phyloP scores from a whole-genome alignment of 805 yeast genomes.

The Yarrowia sp. region DNA sequence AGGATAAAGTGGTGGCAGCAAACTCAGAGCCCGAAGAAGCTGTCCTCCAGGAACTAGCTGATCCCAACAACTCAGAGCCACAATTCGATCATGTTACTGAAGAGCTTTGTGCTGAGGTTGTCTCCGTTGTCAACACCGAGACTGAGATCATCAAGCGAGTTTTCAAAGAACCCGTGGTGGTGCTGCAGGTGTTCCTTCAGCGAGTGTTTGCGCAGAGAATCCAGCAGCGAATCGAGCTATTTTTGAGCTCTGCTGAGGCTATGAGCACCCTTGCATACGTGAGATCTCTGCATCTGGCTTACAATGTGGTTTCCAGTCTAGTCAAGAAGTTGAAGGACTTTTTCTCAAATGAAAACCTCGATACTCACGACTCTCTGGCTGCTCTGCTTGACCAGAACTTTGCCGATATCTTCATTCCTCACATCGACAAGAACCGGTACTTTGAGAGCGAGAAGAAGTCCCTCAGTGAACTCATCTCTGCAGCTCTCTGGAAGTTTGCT shows the following conservation, averaged over 20 bases:
- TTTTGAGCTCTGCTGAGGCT: conserved; percentile 61
- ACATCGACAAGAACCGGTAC: conserved; percentile 62
- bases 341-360: conserved; percentile 41
- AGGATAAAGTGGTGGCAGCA: conserved; percentile 43
- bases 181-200: conserved; percentile 65
- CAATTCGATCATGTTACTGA: conserved; percentile 53
- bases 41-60: conserved; percentile 56
- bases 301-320: conserved; percentile 54
- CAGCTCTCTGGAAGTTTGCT: conserved; percentile 47
- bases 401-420: conserved; percentile 70
- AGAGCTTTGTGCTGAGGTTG: conserved; percentile 52
- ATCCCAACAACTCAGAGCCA: conserved; percentile 52
- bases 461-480: conserved; percentile 46
- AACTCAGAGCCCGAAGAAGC: conserved; percentile 36
- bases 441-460: conserved; percentile 68
- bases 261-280: conserved; percentile 65
- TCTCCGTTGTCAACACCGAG: conserved; percentile 62
- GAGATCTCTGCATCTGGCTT: conserved; percentile 67
- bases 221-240: conserved; percentile 46
- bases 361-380: conserved; percentile 42
- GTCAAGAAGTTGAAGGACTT: conserved; percentile 64
- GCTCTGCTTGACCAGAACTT: conserved; percentile 63
- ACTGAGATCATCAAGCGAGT: conserved; percentile 69
- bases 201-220: conserved; percentile 70
- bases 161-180: conserved; percentile 64